A percentile compares a stretch with the other conserved stretches of the same genome.
These are phyloP conservation scores for Fusarium burgessii DNA, from an alignment of 2,329 filamentous ascomycete species.

Conservation along the genomic window DNA sequence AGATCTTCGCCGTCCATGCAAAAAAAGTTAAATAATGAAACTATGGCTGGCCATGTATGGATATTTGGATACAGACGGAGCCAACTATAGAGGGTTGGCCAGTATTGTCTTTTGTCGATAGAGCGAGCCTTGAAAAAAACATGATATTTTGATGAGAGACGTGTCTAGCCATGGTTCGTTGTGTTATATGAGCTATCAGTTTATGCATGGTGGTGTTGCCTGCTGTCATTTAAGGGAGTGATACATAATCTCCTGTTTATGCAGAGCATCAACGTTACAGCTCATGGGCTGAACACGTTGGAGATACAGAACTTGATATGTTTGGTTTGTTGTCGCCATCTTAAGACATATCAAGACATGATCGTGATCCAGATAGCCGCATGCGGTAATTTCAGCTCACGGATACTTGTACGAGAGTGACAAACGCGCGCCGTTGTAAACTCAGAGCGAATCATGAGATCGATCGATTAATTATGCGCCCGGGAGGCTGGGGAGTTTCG, in stretches of 20 bases:
- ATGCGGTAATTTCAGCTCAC: constrained; percentile 20
- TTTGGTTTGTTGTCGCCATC: background rate
- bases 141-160: constrained; percentile 10
- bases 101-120: constrained; percentile 23
- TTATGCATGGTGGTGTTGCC: background rate
- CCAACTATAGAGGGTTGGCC: constrained; percentile 21
- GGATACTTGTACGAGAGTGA: constrained; percentile 2
- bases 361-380: constrained; percentile 18
- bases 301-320: background rate
- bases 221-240: background rate
- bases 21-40: constrained; percentile 26
- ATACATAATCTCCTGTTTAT: background rate
- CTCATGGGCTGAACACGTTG: background rate
- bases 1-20: background rate
- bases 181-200: constrained; percentile 6
- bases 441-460: constrained; percentile 33
- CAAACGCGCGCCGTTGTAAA: constrained; percentile 13
- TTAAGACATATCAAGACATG: background rate
- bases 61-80: constrained; percentile 26
- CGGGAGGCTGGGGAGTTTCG: constrained; percentile 29
- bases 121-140: constrained; percentile 33
- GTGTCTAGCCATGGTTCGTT: constrained; percentile 10
- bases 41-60: constrained; percentile 24
- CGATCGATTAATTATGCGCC: constrained; percentile 31
- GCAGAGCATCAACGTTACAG: background rate